Conservation (phyloP, 768 basidiomycete species). For the Nevesoporus exiguus region DNA sequence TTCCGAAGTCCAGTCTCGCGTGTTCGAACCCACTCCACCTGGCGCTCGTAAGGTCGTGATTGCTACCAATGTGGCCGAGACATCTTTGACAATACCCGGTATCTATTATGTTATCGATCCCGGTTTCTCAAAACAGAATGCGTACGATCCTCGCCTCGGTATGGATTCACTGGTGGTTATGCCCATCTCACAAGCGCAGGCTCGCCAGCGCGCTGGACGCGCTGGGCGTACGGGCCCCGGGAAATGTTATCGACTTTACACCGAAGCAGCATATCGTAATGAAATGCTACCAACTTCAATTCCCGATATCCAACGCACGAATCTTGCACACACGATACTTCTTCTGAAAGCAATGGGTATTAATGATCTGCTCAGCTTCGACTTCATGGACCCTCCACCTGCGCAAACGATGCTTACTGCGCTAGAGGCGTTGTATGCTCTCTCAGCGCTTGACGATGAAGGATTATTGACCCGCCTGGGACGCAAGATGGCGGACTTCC, state of each 20-base stretch:
- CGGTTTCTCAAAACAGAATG: conserved; percentile 98
- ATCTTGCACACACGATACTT: conserved; percentile 87
- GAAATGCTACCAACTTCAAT: conserved; percentile 98
- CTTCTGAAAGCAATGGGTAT: conserved; percentile 99
- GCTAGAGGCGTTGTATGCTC: conserved; percentile 87
- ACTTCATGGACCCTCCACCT: conserved; percentile 99
- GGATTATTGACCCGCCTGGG: conserved; percentile 91
- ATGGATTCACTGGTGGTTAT: conserved; percentile 99
- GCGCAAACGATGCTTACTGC: conserved; percentile 97
- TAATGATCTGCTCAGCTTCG: conserved; percentile 95
- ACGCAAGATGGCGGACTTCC: conserved; percentile 99
- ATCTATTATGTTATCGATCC: conserved; percentile 99
- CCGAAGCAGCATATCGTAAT: conserved; percentile 96
- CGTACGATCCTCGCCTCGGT: conserved; percentile 93
- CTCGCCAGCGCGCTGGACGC: conserved; percentile 91
- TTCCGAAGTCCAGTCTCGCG: conserved; percentile 95
- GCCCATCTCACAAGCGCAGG: conserved; percentile 98
- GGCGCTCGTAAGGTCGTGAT: conserved; percentile 99
- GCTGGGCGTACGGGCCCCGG: conserved; percentile 98
- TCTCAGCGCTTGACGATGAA: conserved; percentile 96
- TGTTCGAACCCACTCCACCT: conserved; percentile 97
- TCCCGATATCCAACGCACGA: conserved; percentile 96
- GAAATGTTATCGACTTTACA: conserved; percentile 97
- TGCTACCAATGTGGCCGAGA: conserved; percentile 99
- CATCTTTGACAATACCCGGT: conserved; percentile 95